Evolutionary conservation across 2,329 filamentous ascomycete genomes (phyloP).

Genomic region (Corynespora cassiicola): DNA sequence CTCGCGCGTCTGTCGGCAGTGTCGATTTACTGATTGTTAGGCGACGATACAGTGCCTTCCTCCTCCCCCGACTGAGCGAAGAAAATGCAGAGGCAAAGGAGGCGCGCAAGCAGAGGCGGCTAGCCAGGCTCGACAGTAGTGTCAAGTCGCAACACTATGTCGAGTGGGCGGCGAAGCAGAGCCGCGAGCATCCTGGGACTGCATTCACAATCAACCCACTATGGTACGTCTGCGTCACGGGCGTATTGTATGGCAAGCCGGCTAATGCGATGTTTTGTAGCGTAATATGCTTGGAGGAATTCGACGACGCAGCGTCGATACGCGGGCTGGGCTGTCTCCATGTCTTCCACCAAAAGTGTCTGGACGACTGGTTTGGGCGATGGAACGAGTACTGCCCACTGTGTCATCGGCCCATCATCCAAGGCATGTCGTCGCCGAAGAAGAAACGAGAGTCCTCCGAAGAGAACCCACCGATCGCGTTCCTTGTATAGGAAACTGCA

Average conservation of each 20-base stretch:
- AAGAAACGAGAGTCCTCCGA: conserved; percentile 12
- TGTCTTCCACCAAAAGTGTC: conserved; percentile 44
- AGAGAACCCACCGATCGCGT: conserved; percentile 22
- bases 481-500: conserved; percentile 34
- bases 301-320: conserved; percentile 39
- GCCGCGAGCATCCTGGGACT: conserved; percentile 22
- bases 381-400: conserved; percentile 48
- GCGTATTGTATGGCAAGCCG: no score
- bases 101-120: conserved; percentile 32
- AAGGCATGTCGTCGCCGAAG: conserved; percentile 19
- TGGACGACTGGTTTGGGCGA: conserved; percentile 46
- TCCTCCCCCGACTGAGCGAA: conserved; percentile 25
- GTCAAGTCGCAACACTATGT: conserved; percentile 40
- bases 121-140: conserved; percentile 34
- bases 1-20: background rate
- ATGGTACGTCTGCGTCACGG: conserved; percentile 27
- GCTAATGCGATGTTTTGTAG: no score
- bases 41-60: conserved; percentile 25
- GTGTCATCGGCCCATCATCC: conserved; percentile 45
- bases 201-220: conserved; percentile 25
- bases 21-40: conserved; percentile 2
- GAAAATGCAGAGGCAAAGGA: conserved; percentile 21
- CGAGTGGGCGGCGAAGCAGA: conserved; percentile 38
- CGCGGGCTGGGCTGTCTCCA: conserved; percentile 43
- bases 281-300: conserved; percentile 45